Evolutionary conservation across 805 yeast genomes (phyloP).

Genomic region (Pichia kluyveri): DNA sequence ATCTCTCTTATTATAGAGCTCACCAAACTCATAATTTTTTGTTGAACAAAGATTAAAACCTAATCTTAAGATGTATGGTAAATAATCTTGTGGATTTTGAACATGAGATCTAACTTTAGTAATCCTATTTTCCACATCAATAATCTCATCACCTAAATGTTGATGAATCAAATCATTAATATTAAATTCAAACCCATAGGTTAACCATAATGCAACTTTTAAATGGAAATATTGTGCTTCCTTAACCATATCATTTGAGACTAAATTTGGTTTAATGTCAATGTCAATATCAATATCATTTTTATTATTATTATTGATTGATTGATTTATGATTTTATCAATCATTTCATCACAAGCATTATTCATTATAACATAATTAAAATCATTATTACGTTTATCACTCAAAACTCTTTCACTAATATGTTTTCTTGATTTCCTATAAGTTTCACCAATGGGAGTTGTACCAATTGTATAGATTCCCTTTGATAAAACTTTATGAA

Average conservation of each 20-base stretch:
- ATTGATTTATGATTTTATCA: conserved; percentile 9
- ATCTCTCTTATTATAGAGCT: conserved; percentile 36
- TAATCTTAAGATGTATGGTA: conserved; percentile 34
- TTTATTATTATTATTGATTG: not conserved
- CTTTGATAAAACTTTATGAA: conserved; percentile 51
- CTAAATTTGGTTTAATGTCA: not conserved
- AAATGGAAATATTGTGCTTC: conserved; percentile 43
- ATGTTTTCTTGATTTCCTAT: conserved; percentile 37
- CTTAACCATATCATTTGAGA: conserved; percentile 15
- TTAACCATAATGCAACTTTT: conserved; percentile 38
- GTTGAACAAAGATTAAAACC: conserved; percentile 11
- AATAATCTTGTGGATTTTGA: conserved; percentile 45
- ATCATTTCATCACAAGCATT: conserved; percentile 27
- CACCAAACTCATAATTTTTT: conserved; percentile 14
- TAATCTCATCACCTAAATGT: conserved; percentile 40
- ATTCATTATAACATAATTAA: conserved; percentile 29
- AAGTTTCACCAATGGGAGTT: conserved; percentile 47
- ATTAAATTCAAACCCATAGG: conserved; percentile 45
- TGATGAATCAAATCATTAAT: conserved; percentile 31
- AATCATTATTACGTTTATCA: conserved; percentile 28
- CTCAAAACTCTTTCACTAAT: conserved; percentile 33
- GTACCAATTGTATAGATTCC: conserved; percentile 59
- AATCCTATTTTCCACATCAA: conserved; percentile 46
- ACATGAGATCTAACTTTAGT: conserved; percentile 50
- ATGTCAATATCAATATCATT: no score